These are phyloP conservation scores for Heritiera littoralis DNA, from an alignment of 345 rosid species.

Conservation along the genomic window DNA sequence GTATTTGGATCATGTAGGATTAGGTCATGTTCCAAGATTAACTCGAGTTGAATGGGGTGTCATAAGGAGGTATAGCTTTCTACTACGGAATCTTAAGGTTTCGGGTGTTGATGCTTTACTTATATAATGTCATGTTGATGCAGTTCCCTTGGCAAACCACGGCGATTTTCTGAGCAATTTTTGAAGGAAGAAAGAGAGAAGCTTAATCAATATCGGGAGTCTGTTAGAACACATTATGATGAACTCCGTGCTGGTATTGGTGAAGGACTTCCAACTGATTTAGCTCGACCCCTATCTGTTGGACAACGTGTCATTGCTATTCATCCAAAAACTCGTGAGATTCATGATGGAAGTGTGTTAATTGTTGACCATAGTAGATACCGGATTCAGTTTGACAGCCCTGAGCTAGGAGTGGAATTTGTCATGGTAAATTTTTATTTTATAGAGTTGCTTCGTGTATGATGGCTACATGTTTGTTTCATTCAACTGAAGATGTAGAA, in stretches of 20 bases:
- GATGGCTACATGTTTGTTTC: conserved; percentile 10
- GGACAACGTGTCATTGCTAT: conserved; percentile 70
- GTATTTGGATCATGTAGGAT: conserved; percentile 81
- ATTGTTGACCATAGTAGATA: conserved; percentile 66
- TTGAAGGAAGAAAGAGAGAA: conserved; percentile 82
- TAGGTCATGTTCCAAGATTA: conserved; percentile 79
- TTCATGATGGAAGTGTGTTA: conserved; percentile 73
- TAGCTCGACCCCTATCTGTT: conserved; percentile 72
- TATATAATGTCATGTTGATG: conserved; percentile 25
- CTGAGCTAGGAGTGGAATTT: conserved; percentile 72
- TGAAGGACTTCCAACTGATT: conserved; percentile 85
- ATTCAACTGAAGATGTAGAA: background rate
- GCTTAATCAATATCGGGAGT: conserved; percentile 67
- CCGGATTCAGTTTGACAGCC: conserved; percentile 62
- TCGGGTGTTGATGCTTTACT: conserved; percentile 9
- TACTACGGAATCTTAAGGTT: conserved; percentile 13
- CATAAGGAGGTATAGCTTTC: conserved; percentile 58
- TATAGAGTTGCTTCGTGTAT: background rate
- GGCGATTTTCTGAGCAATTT: conserved; percentile 77
- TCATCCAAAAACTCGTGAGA: conserved; percentile 73
- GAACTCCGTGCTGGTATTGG: conserved; percentile 62
- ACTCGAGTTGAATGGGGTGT: conserved; percentile 95
- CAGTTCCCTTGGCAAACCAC: conserved; percentile 88
- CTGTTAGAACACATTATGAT: conserved; percentile 72
- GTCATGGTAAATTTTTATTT: conserved; percentile 54